A percentile compares a stretch with the other conserved stretches of the same genome.
phyloP scores from a whole-genome alignment of 2,329 filamentous ascomycete species.

The Talaromyces pinophilus region DNA sequence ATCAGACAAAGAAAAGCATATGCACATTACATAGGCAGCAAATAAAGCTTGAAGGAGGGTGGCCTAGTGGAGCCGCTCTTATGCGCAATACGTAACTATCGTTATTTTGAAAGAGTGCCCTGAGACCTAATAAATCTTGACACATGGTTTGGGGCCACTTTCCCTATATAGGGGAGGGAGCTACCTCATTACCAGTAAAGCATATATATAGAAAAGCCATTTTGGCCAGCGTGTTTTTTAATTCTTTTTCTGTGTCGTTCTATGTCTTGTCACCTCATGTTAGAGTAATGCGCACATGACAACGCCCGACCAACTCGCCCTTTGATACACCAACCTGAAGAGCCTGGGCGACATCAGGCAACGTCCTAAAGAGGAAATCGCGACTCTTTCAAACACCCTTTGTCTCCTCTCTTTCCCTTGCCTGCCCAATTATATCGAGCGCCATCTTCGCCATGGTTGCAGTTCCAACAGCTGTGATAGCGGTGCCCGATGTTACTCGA shows the following conservation, averaged over 20 bases:
- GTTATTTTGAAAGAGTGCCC: too few species aligned
- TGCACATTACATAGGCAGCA: not conserved
- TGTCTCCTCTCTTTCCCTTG: not conserved
- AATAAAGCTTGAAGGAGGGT: not conserved
- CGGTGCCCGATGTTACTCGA: not conserved
- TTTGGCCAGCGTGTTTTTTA: not conserved
- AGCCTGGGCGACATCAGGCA: not conserved
- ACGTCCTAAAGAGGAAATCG: not conserved
- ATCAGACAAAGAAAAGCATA: not conserved
- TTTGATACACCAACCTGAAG: not conserved
- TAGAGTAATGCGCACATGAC: not conserved
- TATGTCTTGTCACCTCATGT: not conserved
- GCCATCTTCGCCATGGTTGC: not conserved
- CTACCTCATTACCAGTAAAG: not conserved
- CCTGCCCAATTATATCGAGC: not conserved
- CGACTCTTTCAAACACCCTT: not conserved
- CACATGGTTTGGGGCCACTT: not conserved
- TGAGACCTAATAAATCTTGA: not conserved
- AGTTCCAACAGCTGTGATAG: not conserved
- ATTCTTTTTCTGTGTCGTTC: not conserved
- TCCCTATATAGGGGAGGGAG: not conserved
- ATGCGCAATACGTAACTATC: too few species aligned
- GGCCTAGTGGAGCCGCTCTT: not conserved
- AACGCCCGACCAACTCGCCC: not conserved
- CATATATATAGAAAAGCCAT: not conserved